These are phyloP conservation scores for Claviceps cyperi DNA, from an alignment of 2,329 filamentous ascomycete genomes.

Conservation along the genomic window DNA sequence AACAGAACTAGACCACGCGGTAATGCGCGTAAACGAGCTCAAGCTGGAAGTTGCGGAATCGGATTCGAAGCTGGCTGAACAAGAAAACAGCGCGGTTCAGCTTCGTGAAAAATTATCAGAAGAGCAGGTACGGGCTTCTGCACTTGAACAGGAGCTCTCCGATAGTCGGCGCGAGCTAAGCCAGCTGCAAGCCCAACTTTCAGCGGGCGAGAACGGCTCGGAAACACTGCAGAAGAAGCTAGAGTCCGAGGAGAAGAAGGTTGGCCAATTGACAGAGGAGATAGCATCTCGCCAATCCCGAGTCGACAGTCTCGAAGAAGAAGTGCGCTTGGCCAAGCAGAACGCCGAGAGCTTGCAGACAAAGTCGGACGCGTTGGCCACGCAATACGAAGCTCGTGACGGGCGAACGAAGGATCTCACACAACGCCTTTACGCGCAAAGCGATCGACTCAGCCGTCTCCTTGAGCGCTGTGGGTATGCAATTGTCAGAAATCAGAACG, in stretches of 20 bases:
- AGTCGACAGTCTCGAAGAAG: constrained; percentile 60
- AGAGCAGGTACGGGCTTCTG: constrained; percentile 38
- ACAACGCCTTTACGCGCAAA: constrained; percentile 67
- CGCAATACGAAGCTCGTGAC: constrained; percentile 54
- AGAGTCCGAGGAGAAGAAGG: constrained; percentile 59
- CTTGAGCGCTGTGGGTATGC: constrained; percentile 79
- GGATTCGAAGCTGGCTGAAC: constrained; percentile 35
- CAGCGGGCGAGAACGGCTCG: constrained; percentile 72
- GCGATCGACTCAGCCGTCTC: constrained; percentile 68
- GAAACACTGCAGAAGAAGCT: constrained; percentile 62
- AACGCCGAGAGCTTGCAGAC: constrained; percentile 42
- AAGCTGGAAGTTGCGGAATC: constrained; percentile 41
- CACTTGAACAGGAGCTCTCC: constrained; percentile 41
- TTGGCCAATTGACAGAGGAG: constrained; percentile 52
- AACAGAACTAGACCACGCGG: constrained; percentile 47
- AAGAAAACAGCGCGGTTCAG: constrained; percentile 36
- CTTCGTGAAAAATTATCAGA: constrained; percentile 39
- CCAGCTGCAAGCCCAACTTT: constrained; percentile 54
- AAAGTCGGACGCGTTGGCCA: constrained; percentile 34
- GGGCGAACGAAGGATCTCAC: constrained; percentile 69
- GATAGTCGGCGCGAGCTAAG: constrained; percentile 57
- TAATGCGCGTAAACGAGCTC: constrained; percentile 38
- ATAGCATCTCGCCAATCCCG: constrained; percentile 64
- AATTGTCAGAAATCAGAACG: constrained; percentile 53
- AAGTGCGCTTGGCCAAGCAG: constrained; percentile 53